These are phyloP conservation scores for Cydonia oblonga DNA, from an alignment of 331 rosid species.

Conservation along the genomic window DNA sequence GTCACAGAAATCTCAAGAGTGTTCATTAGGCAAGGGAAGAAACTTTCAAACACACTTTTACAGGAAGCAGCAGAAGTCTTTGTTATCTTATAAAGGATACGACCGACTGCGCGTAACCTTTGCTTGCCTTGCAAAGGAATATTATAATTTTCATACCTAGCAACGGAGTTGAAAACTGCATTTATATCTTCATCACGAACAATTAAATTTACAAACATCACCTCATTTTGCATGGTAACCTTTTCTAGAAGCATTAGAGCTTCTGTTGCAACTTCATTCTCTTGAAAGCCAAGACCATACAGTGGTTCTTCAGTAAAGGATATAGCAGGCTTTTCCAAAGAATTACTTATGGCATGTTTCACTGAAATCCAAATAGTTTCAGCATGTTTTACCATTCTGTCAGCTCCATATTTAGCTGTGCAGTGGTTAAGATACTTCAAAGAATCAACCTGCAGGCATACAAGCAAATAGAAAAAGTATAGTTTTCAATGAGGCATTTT, in stretches of 20 bases:
- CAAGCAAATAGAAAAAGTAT: slow-evolving; percentile 8
- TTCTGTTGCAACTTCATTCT: slow-evolving; percentile 54
- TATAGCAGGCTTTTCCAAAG: slow-evolving; percentile 40
- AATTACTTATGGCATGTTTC: slow-evolving; percentile 48
- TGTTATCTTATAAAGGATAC: slow-evolving; percentile 45
- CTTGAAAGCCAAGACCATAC: slow-evolving; percentile 47
- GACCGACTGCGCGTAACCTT: slow-evolving; percentile 59
- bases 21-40: slow-evolving; percentile 47
- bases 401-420: slow-evolving; percentile 61
- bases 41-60: slow-evolving; percentile 44
- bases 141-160: slow-evolving; percentile 35
- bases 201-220: slow-evolving; percentile 41
- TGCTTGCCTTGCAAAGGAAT: slow-evolving; percentile 55
- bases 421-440: slow-evolving; percentile 68
- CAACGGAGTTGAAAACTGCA: slow-evolving; percentile 33
- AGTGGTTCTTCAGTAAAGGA: slow-evolving; percentile 30
- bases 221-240: slow-evolving; percentile 52
- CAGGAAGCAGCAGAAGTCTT: slow-evolving; percentile 60
- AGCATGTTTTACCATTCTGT: slow-evolving; percentile 62
- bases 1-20: slow-evolving; percentile 30
- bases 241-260: slow-evolving; percentile 60
- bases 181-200: slow-evolving; percentile 63
- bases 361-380: slow-evolving; percentile 55
- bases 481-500: background rate
- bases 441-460: slow-evolving; percentile 66